A percentile compares a stretch with the other conserved stretches of the same genome.
These are phyloP conservation scores for Melampsora larici-populina DNA, from an alignment of 1,284 basidiomycete genomes.

Conservation along the genomic window DNA sequence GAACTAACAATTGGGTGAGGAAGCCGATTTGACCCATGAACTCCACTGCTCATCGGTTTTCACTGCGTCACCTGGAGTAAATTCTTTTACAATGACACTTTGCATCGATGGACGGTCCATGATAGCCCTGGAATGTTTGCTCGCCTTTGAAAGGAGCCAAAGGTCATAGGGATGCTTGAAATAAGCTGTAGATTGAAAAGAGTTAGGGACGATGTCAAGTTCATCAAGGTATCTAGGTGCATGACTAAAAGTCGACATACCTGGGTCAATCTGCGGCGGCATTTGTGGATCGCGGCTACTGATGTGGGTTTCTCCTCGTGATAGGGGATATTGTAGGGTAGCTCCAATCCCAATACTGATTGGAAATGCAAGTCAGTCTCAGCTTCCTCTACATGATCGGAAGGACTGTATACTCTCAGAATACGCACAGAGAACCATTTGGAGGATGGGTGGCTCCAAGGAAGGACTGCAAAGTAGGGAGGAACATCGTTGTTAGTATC, in stretches of 20 bases:
- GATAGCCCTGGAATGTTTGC: conserved; percentile 24
- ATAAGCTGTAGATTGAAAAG: conserved; percentile 2
- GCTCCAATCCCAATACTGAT: conserved; percentile 18
- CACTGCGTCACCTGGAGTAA: conserved; percentile 11
- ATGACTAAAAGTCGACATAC: neutral
- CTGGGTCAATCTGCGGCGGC: conserved; percentile 20
- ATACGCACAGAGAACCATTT: conserved; percentile 26
- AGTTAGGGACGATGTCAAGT: neutral
- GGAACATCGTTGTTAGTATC: neutral
- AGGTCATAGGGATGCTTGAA: conserved; percentile 33
- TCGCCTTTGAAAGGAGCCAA: conserved; percentile 24
- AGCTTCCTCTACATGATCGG: no score
- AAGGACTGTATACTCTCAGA: neutral
- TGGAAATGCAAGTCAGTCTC: neutral
- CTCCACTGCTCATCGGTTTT: conserved; percentile 28
- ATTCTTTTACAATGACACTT: conserved; percentile 19
- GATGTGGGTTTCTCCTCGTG: conserved; percentile 33
- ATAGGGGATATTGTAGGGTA: conserved; percentile 30
- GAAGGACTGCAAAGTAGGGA: neutral
- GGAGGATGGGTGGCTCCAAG: conserved; percentile 1
- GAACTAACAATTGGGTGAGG: neutral
- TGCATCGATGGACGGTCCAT: conserved; percentile 16
- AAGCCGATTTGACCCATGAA: neutral
- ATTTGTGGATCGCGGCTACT: conserved; percentile 4
- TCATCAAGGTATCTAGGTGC: neutral